Evolutionary conservation across 257 asterid species (phyloP).

Genomic region (Marsdenia floribunda): DNA sequence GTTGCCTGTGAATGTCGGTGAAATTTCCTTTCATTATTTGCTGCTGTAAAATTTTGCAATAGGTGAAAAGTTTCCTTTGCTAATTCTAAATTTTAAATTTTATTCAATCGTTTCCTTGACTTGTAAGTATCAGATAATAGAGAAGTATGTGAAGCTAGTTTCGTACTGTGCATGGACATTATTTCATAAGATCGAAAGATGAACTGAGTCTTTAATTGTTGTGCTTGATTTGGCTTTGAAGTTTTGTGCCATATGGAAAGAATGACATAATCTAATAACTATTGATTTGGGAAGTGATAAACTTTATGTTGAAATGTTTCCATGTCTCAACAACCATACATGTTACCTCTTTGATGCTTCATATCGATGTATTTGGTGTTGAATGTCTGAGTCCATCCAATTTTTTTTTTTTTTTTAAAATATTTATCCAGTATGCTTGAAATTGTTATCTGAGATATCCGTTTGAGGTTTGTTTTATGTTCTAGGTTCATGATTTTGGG

Average conservation of each 20-base stretch:
- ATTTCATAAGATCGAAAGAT: background rate
- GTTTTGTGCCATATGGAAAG: background rate
- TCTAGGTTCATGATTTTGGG: slow-evolving; percentile 95
- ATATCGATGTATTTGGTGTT: background rate
- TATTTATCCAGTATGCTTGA: background rate
- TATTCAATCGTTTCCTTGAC: background rate
- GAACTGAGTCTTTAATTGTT: background rate
- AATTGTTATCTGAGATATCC: background rate
- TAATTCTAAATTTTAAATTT: background rate
- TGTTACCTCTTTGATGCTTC: background rate
- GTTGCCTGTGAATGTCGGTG: background rate
- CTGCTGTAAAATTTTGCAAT: background rate
- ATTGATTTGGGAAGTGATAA: background rate
- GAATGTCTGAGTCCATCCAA: background rate
- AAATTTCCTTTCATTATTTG: too few relatives aligned
- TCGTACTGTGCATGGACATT: background rate
- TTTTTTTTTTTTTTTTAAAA: too few relatives aligned
- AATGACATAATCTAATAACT: background rate
- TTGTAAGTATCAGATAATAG: background rate
- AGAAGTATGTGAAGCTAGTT: background rate
- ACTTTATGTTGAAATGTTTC: background rate
- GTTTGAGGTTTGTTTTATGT: slow-evolving; percentile 10
- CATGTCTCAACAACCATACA: too few relatives aligned
- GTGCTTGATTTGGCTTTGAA: background rate
- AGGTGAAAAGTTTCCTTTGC: background rate